A percentile compares a stretch with the other conserved stretches of the same genome.
phyloP scores from a whole-genome alignment of 2,329 filamentous ascomycete species.

The Diaporthe batatas region DNA sequence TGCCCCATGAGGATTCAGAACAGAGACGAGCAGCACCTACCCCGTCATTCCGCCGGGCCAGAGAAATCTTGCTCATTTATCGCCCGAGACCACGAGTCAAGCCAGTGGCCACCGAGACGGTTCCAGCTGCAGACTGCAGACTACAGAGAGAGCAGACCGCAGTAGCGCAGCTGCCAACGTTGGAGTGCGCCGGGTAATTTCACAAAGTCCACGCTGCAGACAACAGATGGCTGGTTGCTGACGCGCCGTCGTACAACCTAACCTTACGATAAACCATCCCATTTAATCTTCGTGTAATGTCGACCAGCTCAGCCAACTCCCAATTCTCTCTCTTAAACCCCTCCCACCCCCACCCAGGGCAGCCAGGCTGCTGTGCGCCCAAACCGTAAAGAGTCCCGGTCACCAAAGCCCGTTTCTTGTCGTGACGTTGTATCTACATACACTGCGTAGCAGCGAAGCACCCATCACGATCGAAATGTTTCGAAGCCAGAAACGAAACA shows the following conservation, averaged over 20 bases:
- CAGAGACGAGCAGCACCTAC: background rate
- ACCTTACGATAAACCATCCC: constrained; percentile 29
- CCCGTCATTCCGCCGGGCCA: constrained; percentile 1
- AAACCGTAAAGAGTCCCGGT: background rate
- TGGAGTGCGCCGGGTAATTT: constrained; percentile 31
- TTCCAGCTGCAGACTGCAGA: constrained; percentile 34
- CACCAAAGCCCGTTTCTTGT: background rate
- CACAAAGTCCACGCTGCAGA: constrained; percentile 36
- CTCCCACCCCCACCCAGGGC: background rate
- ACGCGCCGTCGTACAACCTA: constrained; percentile 35
- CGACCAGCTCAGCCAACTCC: constrained; percentile 6
- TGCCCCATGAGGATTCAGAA: background rate
- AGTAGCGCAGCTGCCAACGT: constrained; percentile 35
- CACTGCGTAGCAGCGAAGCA: constrained; percentile 10
- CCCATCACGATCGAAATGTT: constrained; percentile 8
- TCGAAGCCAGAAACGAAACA: constrained; percentile 31
- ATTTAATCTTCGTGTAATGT: constrained; percentile 16
- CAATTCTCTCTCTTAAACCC: background rate
- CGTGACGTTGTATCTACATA: background rate
- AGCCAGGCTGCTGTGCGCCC: background rate
- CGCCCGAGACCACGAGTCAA: constrained; percentile 11
- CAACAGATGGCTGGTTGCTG: constrained; percentile 21
- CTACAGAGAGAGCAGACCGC: constrained; percentile 11
- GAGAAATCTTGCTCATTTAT: constrained; percentile 9
- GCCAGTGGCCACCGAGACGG: constrained; percentile 23